These are phyloP conservation scores for Micractinium conductrix DNA, from an alignment of 139 green algal species.

Conservation along the genomic window DNA sequence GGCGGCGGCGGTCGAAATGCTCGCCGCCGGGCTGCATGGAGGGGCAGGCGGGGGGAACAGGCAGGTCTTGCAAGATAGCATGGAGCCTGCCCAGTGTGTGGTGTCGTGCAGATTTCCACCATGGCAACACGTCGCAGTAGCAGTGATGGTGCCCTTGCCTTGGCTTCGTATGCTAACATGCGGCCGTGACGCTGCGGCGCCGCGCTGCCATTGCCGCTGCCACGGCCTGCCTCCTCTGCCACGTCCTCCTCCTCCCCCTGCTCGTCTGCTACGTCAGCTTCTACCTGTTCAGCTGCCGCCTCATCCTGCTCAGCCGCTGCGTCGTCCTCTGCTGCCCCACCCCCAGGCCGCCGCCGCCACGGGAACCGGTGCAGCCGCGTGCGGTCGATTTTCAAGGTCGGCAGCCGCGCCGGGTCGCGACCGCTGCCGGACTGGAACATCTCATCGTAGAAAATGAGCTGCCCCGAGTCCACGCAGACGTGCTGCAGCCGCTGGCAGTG, in stretches of 20 bases:
- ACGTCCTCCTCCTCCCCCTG: neutral
- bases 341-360: neutral
- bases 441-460: slow-evolving; percentile 2
- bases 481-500: neutral
- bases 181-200: neutral
- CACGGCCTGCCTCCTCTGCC: neutral
- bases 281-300: neutral
- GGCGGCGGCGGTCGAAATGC: neutral
- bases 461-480: neutral
- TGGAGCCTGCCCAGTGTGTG: too few species aligned
- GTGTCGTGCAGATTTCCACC: too few species aligned
- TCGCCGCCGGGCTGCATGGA: neutral
- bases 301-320: neutral
- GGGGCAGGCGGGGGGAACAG: neutral
- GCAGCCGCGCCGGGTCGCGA: neutral
- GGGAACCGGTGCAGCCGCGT: neutral
- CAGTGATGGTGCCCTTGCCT: neutral
- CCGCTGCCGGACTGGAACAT: neutral
- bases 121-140: too few species aligned
- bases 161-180: neutral
- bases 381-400: neutral
- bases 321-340: neutral
- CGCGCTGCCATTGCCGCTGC: neutral
- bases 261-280: neutral
- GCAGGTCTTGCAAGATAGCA: neutral